Conservation (phyloP, 345 rosid species). For the Melaleuca alternifolia region DNA sequence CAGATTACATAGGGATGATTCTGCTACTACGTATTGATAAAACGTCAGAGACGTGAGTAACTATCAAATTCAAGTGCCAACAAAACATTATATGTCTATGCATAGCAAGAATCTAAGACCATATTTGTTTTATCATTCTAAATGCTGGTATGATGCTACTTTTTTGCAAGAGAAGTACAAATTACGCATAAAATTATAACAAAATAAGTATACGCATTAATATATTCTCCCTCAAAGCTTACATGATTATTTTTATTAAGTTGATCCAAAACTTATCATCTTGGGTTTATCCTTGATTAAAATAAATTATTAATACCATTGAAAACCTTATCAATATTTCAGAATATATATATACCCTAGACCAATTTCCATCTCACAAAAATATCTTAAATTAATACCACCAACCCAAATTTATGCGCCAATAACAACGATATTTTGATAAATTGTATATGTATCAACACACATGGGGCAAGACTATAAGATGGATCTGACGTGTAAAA, state of each 20-base stretch:
- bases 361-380: background rate
- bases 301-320: background rate
- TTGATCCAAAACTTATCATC: background rate
- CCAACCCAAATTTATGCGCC: background rate
- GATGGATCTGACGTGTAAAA: too few species aligned
- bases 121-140: background rate
- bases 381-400: background rate
- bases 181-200: background rate
- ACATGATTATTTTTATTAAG: background rate
- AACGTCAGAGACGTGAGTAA: too few species aligned
- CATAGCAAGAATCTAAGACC: background rate
- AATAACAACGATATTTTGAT: background rate
- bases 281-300: background rate
- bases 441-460: background rate
- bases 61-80: background rate
- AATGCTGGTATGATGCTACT: background rate
- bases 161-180: background rate
- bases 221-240: background rate
- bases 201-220: background rate
- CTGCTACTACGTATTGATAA: too few species aligned
- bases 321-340: background rate
- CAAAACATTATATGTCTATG: background rate
- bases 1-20: too few species aligned
- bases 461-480: too few species aligned
- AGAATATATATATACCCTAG: background rate